phyloP scores from a whole-genome alignment of 495 filamentous ascomycete species.

The Lasiosphaeris hirsuta region DNA sequence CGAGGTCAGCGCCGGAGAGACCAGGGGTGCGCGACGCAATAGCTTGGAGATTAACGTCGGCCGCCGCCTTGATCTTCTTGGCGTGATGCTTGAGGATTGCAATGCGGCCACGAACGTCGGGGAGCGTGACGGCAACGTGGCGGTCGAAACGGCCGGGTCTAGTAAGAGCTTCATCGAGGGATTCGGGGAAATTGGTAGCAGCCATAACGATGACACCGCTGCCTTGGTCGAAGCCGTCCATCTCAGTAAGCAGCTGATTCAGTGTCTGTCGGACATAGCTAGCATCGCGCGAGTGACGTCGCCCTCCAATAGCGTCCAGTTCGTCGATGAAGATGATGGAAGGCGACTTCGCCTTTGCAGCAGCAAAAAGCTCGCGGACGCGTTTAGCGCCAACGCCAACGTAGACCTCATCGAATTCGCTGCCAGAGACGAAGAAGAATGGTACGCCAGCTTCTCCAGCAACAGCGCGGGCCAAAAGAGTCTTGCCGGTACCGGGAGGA shows the following conservation, averaged over 20 bases:
- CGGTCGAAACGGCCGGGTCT: conserved; percentile 95
- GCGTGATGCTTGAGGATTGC: conserved; percentile 90
- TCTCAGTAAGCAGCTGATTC: conserved; percentile 96
- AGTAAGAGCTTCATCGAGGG: conserved; percentile 91
- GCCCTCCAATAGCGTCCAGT: conserved; percentile 91
- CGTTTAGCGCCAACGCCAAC: conserved; percentile 97
- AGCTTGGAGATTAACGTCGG: conserved; percentile 75
- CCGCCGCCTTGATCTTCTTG: conserved; percentile 72
- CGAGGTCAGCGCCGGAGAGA: conserved; percentile 91
- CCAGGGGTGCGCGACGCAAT: conserved; percentile 85
- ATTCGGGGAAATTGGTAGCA: conserved; percentile 92
- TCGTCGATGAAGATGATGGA: conserved; percentile 99
- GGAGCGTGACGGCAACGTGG: conserved; percentile 80
- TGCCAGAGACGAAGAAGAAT: conserved; percentile 99
- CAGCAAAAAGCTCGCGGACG: conserved; percentile 89
- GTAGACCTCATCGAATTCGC: conserved; percentile 97
- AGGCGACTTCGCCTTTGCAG: conserved; percentile 83
- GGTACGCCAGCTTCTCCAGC: conserved; percentile 96
- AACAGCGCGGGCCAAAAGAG: conserved; percentile 91
- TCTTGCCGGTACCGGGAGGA: conserved; percentile 96
- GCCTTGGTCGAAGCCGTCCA: conserved; percentile 93
- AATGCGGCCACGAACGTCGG: conserved; percentile 91
- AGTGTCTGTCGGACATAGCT: conserved; percentile 97
- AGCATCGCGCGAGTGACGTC: conserved; percentile 87
- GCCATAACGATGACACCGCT: conserved; percentile 92